Percentiles rank a stretch among this genome's conserved stretches.
phyloP scores from a whole-genome alignment of 2,329 filamentous ascomycete species.

The Fusarium virguliforme region DNA sequence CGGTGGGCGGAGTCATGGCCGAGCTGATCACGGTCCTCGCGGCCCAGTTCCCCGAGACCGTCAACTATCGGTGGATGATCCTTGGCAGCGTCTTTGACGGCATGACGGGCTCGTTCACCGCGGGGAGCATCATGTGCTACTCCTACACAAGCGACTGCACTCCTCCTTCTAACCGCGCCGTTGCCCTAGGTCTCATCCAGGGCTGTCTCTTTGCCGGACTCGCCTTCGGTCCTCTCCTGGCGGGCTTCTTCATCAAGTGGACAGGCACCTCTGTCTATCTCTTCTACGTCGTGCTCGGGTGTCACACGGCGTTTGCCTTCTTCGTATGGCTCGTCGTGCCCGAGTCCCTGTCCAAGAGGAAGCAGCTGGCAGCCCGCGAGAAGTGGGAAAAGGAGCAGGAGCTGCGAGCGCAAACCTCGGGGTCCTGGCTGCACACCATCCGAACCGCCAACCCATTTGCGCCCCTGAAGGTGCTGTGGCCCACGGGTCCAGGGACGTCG shows the following conservation, averaged over 20 bases:
- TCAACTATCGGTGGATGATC: constrained; percentile 86
- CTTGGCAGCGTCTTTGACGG: constrained; percentile 86
- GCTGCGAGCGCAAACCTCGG: constrained; percentile 50
- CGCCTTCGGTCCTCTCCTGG: constrained; percentile 86
- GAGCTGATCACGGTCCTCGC: constrained; percentile 86
- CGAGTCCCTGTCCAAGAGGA: constrained; percentile 84
- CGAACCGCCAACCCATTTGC: constrained; percentile 77
- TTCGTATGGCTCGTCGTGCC: constrained; percentile 82
- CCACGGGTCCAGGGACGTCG: constrained; percentile 75
- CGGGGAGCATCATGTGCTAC: constrained; percentile 81
- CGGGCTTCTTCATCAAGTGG: constrained; percentile 83
- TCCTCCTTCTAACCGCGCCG: constrained; percentile 81
- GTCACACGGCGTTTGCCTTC: constrained; percentile 81
- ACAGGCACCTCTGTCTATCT: constrained; percentile 86
- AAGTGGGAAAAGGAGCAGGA: constrained; percentile 70
- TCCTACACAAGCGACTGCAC: constrained; percentile 95
- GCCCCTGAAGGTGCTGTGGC: constrained; percentile 84
- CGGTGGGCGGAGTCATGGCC: constrained; percentile 79
- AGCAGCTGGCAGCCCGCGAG: constrained; percentile 79
- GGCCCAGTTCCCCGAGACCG: constrained; percentile 78
- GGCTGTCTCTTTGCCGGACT: constrained; percentile 92
- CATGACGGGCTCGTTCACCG: constrained; percentile 88
- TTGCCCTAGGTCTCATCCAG: constrained; percentile 91
- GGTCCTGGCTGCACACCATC: constrained; percentile 54
- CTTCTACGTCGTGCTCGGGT: constrained; percentile 85